Conservation (phyloP, 2,329 filamentous ascomycete species). For the Fusarium brachygibbosum region DNA sequence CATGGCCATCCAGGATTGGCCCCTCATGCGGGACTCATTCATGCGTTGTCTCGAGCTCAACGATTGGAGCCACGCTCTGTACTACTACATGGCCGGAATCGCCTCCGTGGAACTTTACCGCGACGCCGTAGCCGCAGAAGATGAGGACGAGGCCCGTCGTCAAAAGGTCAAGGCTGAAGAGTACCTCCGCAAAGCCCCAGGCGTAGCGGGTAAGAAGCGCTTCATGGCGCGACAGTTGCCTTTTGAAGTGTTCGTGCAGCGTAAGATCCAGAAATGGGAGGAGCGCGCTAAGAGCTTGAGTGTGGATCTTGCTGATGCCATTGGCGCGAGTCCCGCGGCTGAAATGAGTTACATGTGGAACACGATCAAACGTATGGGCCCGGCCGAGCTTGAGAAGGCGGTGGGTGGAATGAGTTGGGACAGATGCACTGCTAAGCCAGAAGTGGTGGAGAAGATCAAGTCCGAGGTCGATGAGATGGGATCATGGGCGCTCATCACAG, state of each 20-base stretch:
- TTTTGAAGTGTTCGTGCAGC: slow-evolving; percentile 86
- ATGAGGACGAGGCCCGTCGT: slow-evolving; percentile 62
- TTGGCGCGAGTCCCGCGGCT: slow-evolving; percentile 83
- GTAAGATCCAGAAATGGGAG: slow-evolving; percentile 92
- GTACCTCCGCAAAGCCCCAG: slow-evolving; percentile 78
- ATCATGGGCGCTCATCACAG: slow-evolving; percentile 75
- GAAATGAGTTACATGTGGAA: slow-evolving; percentile 98
- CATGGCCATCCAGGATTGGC: slow-evolving; percentile 85
- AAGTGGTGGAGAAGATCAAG: slow-evolving; percentile 61
- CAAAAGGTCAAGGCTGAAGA: slow-evolving; percentile 76
- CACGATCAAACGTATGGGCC: slow-evolving; percentile 84
- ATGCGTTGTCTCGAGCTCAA: slow-evolving; percentile 82
- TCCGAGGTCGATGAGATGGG: slow-evolving; percentile 72
- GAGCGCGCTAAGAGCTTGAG: slow-evolving; percentile 76
- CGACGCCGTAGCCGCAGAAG: slow-evolving; percentile 58
- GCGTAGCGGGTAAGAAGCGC: slow-evolving; percentile 84
- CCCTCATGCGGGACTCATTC: slow-evolving; percentile 80
- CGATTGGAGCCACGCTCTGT: slow-evolving; percentile 90
- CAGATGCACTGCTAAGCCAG: slow-evolving; percentile 66
- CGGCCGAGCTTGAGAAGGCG: slow-evolving; percentile 73
- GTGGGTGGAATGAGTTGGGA: slow-evolving; percentile 74
- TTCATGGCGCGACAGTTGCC: slow-evolving; percentile 92
- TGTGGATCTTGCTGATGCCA: slow-evolving; percentile 80
- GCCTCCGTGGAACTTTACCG: slow-evolving; percentile 88
- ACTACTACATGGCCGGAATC: slow-evolving; percentile 87